Percentiles rank a stretch among this genome's conserved stretches.
Evolutionary conservation across 768 basidiomycete genomes (phyloP).

Genomic region (Paxillus ammoniavirescens): DNA sequence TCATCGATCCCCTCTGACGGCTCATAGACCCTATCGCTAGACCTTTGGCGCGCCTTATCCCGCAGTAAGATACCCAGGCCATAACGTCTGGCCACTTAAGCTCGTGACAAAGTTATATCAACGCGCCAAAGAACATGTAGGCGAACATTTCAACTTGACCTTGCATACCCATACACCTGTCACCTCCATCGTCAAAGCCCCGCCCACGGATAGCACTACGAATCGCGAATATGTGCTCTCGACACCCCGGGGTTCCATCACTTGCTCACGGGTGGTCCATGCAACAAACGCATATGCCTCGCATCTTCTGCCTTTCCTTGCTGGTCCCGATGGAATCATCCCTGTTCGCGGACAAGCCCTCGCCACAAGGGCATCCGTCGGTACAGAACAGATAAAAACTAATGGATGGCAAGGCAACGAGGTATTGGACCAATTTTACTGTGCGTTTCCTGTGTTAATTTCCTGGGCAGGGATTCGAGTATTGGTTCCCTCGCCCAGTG

Average conservation of each 20-base stretch:
- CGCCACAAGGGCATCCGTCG: constrained; percentile 41
- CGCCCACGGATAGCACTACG: neutral
- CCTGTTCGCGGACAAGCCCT: constrained; percentile 74
- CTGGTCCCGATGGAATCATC: constrained; percentile 52
- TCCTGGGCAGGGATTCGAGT: constrained; percentile 50
- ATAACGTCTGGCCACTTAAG: constrained; percentile 81
- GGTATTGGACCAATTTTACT: constrained; percentile 5
- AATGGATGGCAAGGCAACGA: constrained; percentile 47
- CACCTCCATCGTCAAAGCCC: constrained; percentile 36
- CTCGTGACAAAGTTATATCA: constrained; percentile 68
- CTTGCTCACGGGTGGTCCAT: constrained; percentile 69
- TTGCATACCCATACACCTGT: constrained; percentile 79
- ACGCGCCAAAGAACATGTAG: constrained; percentile 33
- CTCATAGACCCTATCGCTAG: constrained; percentile 8
- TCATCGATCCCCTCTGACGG: neutral
- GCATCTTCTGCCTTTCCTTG: constrained; percentile 69
- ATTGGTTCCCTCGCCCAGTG: constrained; percentile 78
- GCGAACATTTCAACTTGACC: constrained; percentile 38
- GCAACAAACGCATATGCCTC: constrained; percentile 86
- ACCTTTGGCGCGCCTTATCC: constrained; percentile 44
- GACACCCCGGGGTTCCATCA: constrained; percentile 66
- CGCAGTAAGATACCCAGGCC: constrained; percentile 47
- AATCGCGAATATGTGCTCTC: constrained; percentile 10
- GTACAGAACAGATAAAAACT: constrained; percentile 39
- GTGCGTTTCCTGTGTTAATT: neutral